Percentiles rank a stretch among this genome's conserved stretches.
Conservation (phyloP, 306 rosid genomes). For the Begonia fuchsioides region DNA sequence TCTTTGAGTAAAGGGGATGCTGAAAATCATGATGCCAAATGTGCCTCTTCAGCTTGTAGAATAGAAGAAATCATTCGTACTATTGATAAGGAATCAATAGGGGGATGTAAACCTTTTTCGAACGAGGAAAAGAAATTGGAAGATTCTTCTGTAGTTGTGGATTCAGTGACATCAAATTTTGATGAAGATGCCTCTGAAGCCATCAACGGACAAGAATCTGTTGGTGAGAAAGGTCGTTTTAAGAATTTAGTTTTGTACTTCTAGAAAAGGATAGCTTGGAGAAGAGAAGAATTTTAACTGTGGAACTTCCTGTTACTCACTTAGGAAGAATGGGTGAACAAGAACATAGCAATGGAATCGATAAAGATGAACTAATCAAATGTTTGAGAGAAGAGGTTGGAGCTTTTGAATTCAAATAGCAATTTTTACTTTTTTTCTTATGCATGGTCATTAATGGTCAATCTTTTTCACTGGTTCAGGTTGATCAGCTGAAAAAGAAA, state of each 20-base stretch:
- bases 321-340: slow-evolving; percentile 18
- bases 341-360: slow-evolving; percentile 17
- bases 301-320: slow-evolving; percentile 18
- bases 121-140: slow-evolving; percentile 27
- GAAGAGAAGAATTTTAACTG: slow-evolving; percentile 16
- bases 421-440: slow-evolving; percentile 1
- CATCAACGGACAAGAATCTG: slow-evolving; percentile 10
- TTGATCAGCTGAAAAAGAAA: slow-evolving; percentile 46
- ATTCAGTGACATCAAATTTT: slow-evolving; percentile 24
- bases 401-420: neutral
- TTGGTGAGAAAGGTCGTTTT: slow-evolving; percentile 19
- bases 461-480: slow-evolving; percentile 32
- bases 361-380: slow-evolving; percentile 40
- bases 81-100: slow-evolving; percentile 22
- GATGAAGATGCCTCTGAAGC: slow-evolving; percentile 15
- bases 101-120: slow-evolving; percentile 10
- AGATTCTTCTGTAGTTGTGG: slow-evolving; percentile 19
- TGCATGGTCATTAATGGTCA: slow-evolving; percentile 1
- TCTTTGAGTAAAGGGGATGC: slow-evolving; percentile 7
- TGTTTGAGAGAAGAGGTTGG: slow-evolving; percentile 69
- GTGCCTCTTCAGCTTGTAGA: slow-evolving; percentile 7
- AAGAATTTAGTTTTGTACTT: slow-evolving; percentile 13
- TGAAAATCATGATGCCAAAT: slow-evolving; percentile 20
- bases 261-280: slow-evolving; percentile 16
- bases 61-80: slow-evolving; percentile 16